phyloP scores from a whole-genome alignment of 805 yeast genomes.

The Cyberlindnera saturnus region DNA sequence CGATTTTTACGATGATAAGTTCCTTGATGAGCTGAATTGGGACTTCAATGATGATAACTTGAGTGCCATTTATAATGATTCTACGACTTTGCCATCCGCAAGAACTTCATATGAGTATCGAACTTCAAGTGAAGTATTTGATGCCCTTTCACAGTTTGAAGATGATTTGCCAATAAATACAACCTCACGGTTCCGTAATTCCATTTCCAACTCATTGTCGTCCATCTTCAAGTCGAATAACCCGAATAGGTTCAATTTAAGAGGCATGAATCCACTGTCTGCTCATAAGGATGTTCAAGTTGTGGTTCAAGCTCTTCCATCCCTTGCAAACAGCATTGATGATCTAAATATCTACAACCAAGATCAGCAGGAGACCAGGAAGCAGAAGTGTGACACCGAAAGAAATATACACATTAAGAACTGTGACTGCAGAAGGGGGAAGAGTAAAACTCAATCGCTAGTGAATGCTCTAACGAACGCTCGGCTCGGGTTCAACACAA shows the following conservation, averaged over 20 bases:
- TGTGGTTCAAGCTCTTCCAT: conserved; percentile 7
- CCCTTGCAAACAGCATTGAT: conserved; percentile 16
- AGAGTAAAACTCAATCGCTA: conserved; percentile 17
- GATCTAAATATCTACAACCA: conserved; percentile 9
- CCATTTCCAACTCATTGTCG: conserved; percentile 19
- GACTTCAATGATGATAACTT: conserved; percentile 6
- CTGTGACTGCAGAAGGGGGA: conserved; percentile 13
- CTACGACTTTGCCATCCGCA: conserved; percentile 20
- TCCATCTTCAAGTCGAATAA: conserved; percentile 20
- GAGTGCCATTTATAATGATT: conserved; percentile 15
- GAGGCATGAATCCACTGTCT: conserved; percentile 27
- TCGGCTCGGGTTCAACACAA: conserved; percentile 16
- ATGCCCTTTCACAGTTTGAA: conserved; percentile 26
- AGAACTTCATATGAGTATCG: conserved; percentile 31
- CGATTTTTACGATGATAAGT: conserved; percentile 11
- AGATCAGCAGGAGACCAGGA: not conserved
- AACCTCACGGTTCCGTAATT: conserved; percentile 10
- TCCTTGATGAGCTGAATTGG: conserved; percentile 12
- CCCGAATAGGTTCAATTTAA: conserved; percentile 28
- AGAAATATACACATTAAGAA: conserved; percentile 12
- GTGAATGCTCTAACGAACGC: conserved; percentile 21
- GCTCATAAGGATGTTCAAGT: conserved; percentile 19
- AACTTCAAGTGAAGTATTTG: conserved; percentile 38
- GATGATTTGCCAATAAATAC: conserved; percentile 5
- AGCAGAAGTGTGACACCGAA: not conserved